These are phyloP conservation scores for Diaporthe aspalathi DNA, from an alignment of 2,329 filamentous ascomycete genomes.

Conservation along the genomic window DNA sequence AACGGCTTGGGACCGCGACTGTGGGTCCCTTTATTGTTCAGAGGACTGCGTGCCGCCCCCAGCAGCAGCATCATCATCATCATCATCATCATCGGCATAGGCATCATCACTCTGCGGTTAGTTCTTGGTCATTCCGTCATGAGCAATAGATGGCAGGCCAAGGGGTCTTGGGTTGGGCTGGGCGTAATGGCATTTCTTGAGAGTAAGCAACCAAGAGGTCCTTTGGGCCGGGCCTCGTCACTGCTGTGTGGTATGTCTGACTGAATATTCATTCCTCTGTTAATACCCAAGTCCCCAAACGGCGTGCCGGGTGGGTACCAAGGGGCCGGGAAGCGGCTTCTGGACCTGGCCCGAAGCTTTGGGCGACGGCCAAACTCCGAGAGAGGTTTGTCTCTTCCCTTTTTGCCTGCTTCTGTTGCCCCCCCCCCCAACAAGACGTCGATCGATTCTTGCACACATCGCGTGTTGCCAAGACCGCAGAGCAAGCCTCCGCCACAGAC, in stretches of 20 bases:
- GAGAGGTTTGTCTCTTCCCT: not conserved
- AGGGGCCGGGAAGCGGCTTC: conserved; percentile 25
- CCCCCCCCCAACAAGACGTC: too few species aligned
- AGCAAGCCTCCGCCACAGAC: conserved; percentile 4
- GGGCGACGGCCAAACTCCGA: conserved; percentile 31
- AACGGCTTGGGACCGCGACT: conserved; percentile 15
- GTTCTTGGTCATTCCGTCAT: not conserved
- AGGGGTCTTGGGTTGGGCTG: not conserved
- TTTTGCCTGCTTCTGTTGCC: too few species aligned
- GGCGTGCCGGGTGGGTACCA: conserved; percentile 23
- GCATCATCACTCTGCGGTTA: not conserved
- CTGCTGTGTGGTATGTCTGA: not conserved
- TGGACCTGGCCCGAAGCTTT: conserved; percentile 23
- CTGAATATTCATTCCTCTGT: conserved; percentile 9
- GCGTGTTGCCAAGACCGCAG: conserved; percentile 25
- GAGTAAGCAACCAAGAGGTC: not conserved
- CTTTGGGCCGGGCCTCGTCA: too few species aligned
- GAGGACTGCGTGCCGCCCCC: conserved; percentile 1
- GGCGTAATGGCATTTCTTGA: not conserved
- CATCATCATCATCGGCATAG: too few species aligned
- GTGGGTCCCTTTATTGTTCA: not conserved
- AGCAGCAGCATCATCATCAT: too few species aligned
- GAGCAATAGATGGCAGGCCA: conserved; percentile 27
- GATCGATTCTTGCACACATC: too few species aligned
- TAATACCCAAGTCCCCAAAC: conserved; percentile 5